Percentiles rank a stretch among this genome's conserved stretches.
Conservation (phyloP, 495 filamentous ascomycete species). For the Aspergillus biplanus region DNA sequence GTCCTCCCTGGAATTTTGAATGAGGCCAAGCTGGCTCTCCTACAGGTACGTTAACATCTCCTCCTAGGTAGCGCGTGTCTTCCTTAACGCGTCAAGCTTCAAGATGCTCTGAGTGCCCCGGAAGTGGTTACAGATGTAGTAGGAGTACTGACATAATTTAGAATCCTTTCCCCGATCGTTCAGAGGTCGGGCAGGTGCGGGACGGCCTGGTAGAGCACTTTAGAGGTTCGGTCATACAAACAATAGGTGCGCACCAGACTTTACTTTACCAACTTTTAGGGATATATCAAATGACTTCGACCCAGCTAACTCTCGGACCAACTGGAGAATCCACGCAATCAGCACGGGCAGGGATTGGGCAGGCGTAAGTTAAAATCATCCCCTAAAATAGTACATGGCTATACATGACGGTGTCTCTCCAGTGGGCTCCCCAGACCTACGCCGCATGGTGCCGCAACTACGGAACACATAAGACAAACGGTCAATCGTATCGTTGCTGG, state of each 20-base stretch:
- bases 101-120: background rate
- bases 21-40: constrained; percentile 16
- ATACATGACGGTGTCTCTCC: constrained; percentile 4
- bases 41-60: constrained; percentile 18
- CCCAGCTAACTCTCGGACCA: constrained; percentile 7
- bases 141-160: constrained; percentile 11
- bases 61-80: background rate
- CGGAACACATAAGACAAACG: constrained; percentile 20
- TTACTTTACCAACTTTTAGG: background rate
- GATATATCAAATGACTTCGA: constrained; percentile 5
- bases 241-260: constrained; percentile 15
- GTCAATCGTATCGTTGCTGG: constrained; percentile 26
- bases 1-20: constrained; percentile 18
- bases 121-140: constrained; percentile 4
- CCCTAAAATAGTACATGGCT: background rate
- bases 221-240: constrained; percentile 1
- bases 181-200: constrained; percentile 1
- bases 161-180: constrained; percentile 4
- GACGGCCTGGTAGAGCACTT: constrained; percentile 12
- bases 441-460: constrained; percentile 34
- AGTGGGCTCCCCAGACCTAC: constrained; percentile 33
- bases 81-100: no score
- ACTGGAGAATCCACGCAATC: constrained; percentile 15
- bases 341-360: constrained; percentile 27
- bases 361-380: constrained; percentile 18